A percentile compares a stretch with the other conserved stretches of the same genome.
Evolutionary conservation across 192 early-diverging fungal species (phyloP).

Genomic region (Phlyctochytrium planicorne): DNA sequence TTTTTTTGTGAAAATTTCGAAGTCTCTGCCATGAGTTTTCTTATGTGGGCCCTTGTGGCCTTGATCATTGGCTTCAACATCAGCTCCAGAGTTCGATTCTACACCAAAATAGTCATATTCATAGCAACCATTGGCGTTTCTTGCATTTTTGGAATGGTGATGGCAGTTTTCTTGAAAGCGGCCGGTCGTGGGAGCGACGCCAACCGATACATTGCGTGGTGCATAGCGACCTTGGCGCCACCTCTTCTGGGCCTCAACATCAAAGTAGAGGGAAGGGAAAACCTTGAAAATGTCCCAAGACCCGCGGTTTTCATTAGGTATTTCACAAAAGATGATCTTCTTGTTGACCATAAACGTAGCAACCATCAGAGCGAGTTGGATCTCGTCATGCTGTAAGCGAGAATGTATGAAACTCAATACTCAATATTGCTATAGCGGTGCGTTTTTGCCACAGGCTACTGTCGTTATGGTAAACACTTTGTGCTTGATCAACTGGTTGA

Average conservation of each 20-base stretch:
- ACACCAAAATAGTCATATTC: neutral
- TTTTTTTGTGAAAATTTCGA: no score
- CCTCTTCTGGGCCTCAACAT: slow-evolving; percentile 25
- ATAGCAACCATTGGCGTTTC: neutral
- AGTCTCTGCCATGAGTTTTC: no score
- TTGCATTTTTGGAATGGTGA: neutral
- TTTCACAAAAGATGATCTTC: neutral
- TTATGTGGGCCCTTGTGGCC: neutral
- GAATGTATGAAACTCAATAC: neutral
- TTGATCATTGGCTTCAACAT: neutral
- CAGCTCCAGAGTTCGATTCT: neutral
- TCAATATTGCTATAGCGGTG: slow-evolving; percentile 5
- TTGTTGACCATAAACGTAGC: neutral
- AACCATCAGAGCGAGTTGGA: slow-evolving; percentile 89
- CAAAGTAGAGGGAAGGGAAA: slow-evolving; percentile 59
- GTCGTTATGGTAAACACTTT: slow-evolving; percentile 28
- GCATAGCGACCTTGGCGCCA: neutral
- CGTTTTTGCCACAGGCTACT: slow-evolving; percentile 17
- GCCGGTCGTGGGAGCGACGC: neutral
- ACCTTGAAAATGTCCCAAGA: slow-evolving; percentile 43
- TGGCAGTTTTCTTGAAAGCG: slow-evolving; percentile 4
- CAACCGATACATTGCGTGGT: neutral
- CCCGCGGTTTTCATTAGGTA: slow-evolving; percentile 65
- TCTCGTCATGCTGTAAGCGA: slow-evolving; percentile 40
- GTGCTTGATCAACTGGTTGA: no score